Base-by-base conservation (phyloP, 768 basidiomycete species). In the Collybia nuda region DNA sequence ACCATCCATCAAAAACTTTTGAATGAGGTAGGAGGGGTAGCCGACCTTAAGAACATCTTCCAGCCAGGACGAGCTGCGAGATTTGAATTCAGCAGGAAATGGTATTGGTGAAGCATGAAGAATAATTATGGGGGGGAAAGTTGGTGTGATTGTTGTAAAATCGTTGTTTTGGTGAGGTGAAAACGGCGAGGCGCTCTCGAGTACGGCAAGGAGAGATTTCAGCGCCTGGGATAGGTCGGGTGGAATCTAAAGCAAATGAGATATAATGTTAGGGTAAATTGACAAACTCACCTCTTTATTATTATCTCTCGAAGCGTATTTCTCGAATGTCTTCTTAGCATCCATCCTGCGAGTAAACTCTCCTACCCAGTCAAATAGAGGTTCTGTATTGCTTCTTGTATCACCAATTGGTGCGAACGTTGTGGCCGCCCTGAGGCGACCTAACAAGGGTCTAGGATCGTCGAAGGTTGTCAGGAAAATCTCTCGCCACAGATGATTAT, bases 401-500 rank as follows among this genome's bases (percentile, higher is more conserved):
- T 49, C 37, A 12, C 52, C 53, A 21, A 32, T 19, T 6, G 53
- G 45, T 7, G 46, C 48, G 32, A 28, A 21, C 0, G 38, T n/a
- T 8, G 53, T 53, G 12, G 47, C 47, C 19, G 24, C 18, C 15
- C 32, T 29, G 19, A 57, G 19, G 23, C 48, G 45, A 26, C 37
- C 39, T 23, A 57, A 39, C 2, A 66, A 54, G 9, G 61, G 57
- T 26, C 77, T 63, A 0, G 80, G 80, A 48, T 81, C 78, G 49
- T 81, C 80, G 60, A 79, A 82, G 1, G 63, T 66, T 1, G 68
- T 60, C 19, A 81, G 68, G 57, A 76, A 82, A 26, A 80, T 64
- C 32, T 71, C 67, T 21, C 76, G 62, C 81, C 80, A 82, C 23
- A 80, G 61, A 38, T 61, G 60, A 11, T 59, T 35, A 37, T 61